These are phyloP conservation scores for Penicillium occitanis DNA, from an alignment of 2,329 filamentous ascomycete genomes.

Conservation along the genomic window DNA sequence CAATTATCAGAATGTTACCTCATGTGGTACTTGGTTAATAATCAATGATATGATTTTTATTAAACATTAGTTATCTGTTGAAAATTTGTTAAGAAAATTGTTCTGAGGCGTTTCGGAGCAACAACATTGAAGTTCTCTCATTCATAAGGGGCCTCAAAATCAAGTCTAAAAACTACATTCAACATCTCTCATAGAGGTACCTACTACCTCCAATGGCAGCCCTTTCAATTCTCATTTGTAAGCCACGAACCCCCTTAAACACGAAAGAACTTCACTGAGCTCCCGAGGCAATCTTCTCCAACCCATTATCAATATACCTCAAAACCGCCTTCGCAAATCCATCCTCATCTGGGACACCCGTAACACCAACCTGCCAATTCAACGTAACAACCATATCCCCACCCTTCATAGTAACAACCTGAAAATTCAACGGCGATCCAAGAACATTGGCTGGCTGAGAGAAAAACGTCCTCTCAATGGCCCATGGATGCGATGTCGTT, in stretches of 20 bases:
- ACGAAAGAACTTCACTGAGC: background rate
- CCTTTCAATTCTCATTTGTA: background rate
- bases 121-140: background rate
- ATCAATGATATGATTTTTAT: background rate
- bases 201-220: background rate
- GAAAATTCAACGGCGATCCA: slow-evolving; percentile 43
- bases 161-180: background rate
- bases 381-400: slow-evolving; percentile 42
- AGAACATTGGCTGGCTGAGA: slow-evolving; percentile 45
- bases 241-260: background rate
- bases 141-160: background rate
- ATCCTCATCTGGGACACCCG: slow-evolving; percentile 39
- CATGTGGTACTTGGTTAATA: too few species aligned
- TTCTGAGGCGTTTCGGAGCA: background rate
- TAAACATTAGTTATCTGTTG: background rate
- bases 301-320: background rate
- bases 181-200: background rate
- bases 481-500: background rate
- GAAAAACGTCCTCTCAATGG: slow-evolving; percentile 44
- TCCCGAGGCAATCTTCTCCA: background rate
- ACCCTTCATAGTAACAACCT: slow-evolving; percentile 42
- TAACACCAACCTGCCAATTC: slow-evolving; percentile 47
- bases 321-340: background rate
- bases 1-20: too few species aligned
- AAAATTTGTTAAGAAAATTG: background rate